phyloP scores from a whole-genome alignment of 2,329 filamentous ascomycete species.

The Trichoderma aggressivum region DNA sequence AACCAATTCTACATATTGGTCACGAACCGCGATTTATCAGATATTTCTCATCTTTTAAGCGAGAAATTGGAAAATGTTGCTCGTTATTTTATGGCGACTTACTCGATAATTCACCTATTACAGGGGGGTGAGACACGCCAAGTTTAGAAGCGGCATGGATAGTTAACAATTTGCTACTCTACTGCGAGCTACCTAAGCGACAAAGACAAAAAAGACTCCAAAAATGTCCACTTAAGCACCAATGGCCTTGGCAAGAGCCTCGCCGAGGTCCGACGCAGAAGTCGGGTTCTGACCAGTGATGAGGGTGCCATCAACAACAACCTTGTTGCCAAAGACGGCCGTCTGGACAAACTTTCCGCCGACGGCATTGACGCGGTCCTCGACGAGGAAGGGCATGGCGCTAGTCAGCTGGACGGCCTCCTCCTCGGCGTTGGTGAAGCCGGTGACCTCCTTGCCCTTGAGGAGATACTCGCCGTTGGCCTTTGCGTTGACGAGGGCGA shows the following conservation, averaged over 20 bases:
- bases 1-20: not conserved
- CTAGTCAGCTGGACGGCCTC: constrained; percentile 45
- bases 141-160: not conserved
- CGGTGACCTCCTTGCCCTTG: constrained; percentile 55
- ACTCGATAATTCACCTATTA: not conserved
- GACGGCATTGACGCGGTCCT: constrained; percentile 50
- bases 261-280: constrained; percentile 49
- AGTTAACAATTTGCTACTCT: not conserved
- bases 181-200: not conserved
- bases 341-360: constrained; percentile 58
- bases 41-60: not conserved
- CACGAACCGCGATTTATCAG: not conserved
- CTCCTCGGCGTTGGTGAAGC: constrained; percentile 59
- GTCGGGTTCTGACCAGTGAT: constrained; percentile 59
- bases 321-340: constrained; percentile 45
- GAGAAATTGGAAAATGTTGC: not conserved
- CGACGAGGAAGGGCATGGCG: constrained; percentile 58
- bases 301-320: constrained; percentile 49
- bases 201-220: not conserved
- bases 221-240: not conserved
- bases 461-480: constrained; percentile 53
- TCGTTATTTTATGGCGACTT: not conserved
- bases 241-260: constrained; percentile 46
- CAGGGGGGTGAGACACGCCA: not conserved
- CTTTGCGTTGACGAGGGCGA: constrained; percentile 58